phyloP scores from a whole-genome alignment of 2,329 filamentous ascomycete genomes.

The Trichoderma sp. region DNA sequence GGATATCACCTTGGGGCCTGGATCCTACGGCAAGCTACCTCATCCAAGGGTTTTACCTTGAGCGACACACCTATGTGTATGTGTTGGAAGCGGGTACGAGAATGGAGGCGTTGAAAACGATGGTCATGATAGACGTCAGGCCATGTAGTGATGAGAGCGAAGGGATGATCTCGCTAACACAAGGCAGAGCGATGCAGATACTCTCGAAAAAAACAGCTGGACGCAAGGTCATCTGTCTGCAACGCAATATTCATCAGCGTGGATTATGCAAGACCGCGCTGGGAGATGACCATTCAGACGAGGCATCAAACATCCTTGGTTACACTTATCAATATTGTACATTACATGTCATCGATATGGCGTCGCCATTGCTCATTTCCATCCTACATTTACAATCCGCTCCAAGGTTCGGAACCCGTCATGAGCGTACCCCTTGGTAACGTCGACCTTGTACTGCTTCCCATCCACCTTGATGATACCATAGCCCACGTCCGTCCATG shows the following conservation, averaged over 20 bases:
- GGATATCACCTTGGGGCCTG: not conserved
- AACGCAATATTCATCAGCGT: too few species aligned
- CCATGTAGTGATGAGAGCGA: not conserved
- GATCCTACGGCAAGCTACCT: constrained; percentile 16
- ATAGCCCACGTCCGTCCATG: constrained; percentile 61
- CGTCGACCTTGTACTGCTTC: constrained; percentile 59
- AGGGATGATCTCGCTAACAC: not conserved
- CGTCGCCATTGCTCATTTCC: constrained; percentile 25
- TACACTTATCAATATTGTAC: not conserved
- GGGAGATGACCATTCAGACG: too few species aligned
- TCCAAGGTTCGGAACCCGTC: constrained; percentile 63
- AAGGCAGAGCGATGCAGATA: not conserved
- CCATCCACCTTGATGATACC: constrained; percentile 52
- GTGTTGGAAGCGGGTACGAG: too few species aligned
- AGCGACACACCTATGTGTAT: not conserved
- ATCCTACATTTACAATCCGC: constrained; percentile 49
- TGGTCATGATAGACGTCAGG: not conserved
- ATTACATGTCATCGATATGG: too few species aligned
- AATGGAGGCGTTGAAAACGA: too few species aligned
- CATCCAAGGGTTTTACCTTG: not conserved
- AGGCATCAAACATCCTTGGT: too few species aligned
- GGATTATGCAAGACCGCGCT: too few species aligned
- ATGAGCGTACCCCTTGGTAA: constrained; percentile 59
- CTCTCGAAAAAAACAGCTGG: too few species aligned
- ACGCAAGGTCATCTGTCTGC: too few species aligned